Conservation (phyloP, 1,139 yeast species). For the Martiniozyma asiatica region DNA sequence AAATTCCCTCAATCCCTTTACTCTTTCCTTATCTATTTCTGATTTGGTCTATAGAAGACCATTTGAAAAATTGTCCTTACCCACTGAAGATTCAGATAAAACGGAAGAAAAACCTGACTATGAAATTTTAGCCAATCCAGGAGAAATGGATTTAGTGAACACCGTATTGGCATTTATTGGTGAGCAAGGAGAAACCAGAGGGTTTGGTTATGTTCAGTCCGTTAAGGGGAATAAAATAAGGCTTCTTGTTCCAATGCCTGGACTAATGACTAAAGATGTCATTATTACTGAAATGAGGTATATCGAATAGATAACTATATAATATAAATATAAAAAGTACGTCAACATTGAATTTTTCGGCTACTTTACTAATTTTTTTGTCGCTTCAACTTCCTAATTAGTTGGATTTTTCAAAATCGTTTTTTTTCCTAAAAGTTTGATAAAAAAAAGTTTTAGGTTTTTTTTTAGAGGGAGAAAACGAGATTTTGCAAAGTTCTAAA, state of each 20-base stretch:
- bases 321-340: no score
- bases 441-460: no score
- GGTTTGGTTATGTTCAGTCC: constrained; percentile 37
- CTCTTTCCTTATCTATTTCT: constrained; percentile 41
- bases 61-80: constrained; percentile 24
- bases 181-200: constrained; percentile 11
- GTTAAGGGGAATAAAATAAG: constrained; percentile 59
- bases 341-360: no score
- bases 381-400: no score
- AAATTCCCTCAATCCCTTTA: constrained; percentile 53
- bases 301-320: constrained; percentile 49
- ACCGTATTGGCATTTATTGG: constrained; percentile 16
- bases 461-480: no score
- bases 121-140: constrained; percentile 6
- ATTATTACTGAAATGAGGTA: constrained; percentile 60
- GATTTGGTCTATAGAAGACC: constrained; percentile 42
- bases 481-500: no score
- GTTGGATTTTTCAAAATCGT: no score
- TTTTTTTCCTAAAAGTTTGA: no score
- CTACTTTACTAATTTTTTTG: no score
- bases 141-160: constrained; percentile 17
- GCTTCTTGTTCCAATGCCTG: constrained; percentile 63
- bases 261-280: constrained; percentile 56
- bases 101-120: constrained; percentile 5
- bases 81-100: constrained; percentile 39